Conservation (phyloP, 2,329 filamentous ascomycete species). For the Berkeleyomyces basicola region DNA sequence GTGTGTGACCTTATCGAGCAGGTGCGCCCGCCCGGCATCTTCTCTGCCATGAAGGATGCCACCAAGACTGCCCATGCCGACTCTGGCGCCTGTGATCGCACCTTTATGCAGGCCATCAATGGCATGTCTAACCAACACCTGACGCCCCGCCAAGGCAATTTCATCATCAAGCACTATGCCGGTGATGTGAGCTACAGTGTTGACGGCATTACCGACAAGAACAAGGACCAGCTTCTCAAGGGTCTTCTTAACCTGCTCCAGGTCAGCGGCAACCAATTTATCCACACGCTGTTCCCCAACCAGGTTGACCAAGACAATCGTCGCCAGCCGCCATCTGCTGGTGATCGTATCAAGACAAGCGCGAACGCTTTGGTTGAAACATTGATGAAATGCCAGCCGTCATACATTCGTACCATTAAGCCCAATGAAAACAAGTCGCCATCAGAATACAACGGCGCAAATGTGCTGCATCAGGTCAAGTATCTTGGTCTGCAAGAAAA, state of each 20-base stretch:
- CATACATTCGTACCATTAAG: slow-evolving; percentile 97
- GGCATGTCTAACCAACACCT: slow-evolving; percentile 85
- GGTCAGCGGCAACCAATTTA: slow-evolving; percentile 66
- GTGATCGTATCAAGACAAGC: slow-evolving; percentile 88
- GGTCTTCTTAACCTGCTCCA: slow-evolving; percentile 78
- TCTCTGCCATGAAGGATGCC: slow-evolving; percentile 91
- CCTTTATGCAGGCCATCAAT: slow-evolving; percentile 86
- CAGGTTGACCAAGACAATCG: slow-evolving; percentile 93
- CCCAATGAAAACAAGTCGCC: slow-evolving; percentile 98
- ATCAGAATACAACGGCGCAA: slow-evolving; percentile 76
- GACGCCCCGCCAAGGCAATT: slow-evolving; percentile 80
- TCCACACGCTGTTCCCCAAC: slow-evolving; percentile 79
- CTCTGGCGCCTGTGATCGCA: slow-evolving; percentile 81
- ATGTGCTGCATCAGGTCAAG: slow-evolving; percentile 96
- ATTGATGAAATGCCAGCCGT: slow-evolving; percentile 91
- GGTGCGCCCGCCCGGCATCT: slow-evolving; percentile 74
- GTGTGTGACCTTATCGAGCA: slow-evolving; percentile 96
- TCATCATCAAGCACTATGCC: slow-evolving; percentile 97
- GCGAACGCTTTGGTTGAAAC: slow-evolving; percentile 91
- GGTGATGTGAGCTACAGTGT: slow-evolving; percentile 91
- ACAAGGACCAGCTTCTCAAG: slow-evolving; percentile 94
- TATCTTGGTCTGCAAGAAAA: slow-evolving; percentile 99
- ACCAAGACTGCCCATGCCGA: slow-evolving; percentile 98
- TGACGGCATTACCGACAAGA: slow-evolving; percentile 97
- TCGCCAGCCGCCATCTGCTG: slow-evolving; percentile 80